Percentiles rank a stretch among this genome's conserved stretches.
Conservation (phyloP, 805 yeast genomes). For the Kazachstania bromeliacearum region DNA sequence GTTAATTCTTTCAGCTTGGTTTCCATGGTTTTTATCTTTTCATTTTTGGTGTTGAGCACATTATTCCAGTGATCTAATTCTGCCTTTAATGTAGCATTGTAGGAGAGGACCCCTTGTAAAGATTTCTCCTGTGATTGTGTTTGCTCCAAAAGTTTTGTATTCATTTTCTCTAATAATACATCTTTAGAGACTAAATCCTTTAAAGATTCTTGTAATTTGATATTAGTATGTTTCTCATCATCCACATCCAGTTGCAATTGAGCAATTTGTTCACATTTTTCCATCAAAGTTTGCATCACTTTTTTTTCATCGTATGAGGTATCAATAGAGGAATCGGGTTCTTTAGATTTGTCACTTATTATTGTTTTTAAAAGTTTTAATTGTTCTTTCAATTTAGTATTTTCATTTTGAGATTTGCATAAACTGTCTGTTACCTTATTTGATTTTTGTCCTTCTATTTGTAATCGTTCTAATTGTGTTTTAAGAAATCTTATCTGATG, state of each 20-base stretch:
- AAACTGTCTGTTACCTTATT: background rate
- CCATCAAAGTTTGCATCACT: slow-evolving; percentile 13
- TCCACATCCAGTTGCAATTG: slow-evolving; percentile 16
- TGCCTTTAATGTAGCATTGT: slow-evolving; percentile 11
- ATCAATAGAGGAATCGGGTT: background rate
- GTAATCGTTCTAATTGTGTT: slow-evolving; percentile 6
- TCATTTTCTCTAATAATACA: slow-evolving; percentile 15
- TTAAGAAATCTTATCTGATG: slow-evolving; percentile 8
- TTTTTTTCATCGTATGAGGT: slow-evolving; percentile 4
- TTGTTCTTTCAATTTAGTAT: slow-evolving; percentile 7
- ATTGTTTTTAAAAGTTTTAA: slow-evolving; percentile 3
- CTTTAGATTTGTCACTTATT: background rate
- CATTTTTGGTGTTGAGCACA: slow-evolving; percentile 9
- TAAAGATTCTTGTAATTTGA: slow-evolving; percentile 7
- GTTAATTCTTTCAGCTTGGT: slow-evolving; percentile 2
- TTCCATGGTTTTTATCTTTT: slow-evolving; percentile 12
- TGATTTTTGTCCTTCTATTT: slow-evolving; percentile 1
- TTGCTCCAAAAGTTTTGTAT: slow-evolving; percentile 16
- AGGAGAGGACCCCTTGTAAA: slow-evolving; percentile 9
- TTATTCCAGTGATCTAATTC: slow-evolving; percentile 13
- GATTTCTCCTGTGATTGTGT: slow-evolving; percentile 15
- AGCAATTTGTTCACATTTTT: slow-evolving; percentile 19
- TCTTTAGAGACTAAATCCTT: slow-evolving; percentile 9
- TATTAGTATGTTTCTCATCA: slow-evolving; percentile 10
- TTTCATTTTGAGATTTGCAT: slow-evolving; percentile 2